Conservation (phyloP, 139 green algal species). For the Helicosporidium sp. region DNA sequence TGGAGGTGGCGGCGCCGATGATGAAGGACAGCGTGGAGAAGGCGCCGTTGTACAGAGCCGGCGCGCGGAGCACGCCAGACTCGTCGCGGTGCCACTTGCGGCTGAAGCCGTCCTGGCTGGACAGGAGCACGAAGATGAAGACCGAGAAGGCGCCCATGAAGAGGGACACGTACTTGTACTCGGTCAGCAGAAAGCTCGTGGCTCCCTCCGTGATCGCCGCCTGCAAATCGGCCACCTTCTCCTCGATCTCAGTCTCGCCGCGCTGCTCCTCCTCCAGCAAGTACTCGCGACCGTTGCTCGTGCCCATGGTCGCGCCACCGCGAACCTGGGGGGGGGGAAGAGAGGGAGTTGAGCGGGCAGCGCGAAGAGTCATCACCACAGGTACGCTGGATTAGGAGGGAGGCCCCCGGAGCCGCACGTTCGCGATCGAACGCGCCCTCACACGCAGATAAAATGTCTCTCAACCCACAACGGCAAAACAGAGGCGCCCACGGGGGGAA, state of each 20-base stretch:
- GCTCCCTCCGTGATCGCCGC: slow-evolving; percentile 74
- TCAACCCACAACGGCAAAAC: too few species aligned
- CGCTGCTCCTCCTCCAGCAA: slow-evolving; percentile 58
- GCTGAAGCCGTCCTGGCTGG: slow-evolving; percentile 46
- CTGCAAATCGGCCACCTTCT: slow-evolving; percentile 73
- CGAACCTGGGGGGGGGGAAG: slow-evolving; percentile 4
- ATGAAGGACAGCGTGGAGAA: slow-evolving; percentile 90
- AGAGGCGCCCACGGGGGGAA: too few species aligned
- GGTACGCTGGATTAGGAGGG: too few species aligned
- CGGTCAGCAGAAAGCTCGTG: slow-evolving; percentile 76
- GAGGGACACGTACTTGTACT: slow-evolving; percentile 81
- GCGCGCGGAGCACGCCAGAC: slow-evolving; percentile 28
- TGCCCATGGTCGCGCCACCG: slow-evolving; percentile 16
- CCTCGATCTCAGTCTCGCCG: slow-evolving; percentile 50
- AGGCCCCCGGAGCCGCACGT: too few species aligned
- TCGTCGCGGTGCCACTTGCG: slow-evolving; percentile 37
- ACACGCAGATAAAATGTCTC: too few species aligned
- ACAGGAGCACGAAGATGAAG: slow-evolving; percentile 83
- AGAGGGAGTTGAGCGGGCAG: too few species aligned
- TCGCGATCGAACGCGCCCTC: too few species aligned
- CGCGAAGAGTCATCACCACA: too few species aligned
- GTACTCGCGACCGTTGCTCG: slow-evolving; percentile 49
- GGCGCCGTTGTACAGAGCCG: slow-evolving; percentile 55
- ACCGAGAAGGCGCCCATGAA: slow-evolving; percentile 79
- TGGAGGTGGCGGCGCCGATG: slow-evolving; percentile 71